Evolutionary conservation across 2,329 filamentous ascomycete species (phyloP), one percentile per base, ranked within the genome.

Genomic region (Fusarium sp.): DNA sequence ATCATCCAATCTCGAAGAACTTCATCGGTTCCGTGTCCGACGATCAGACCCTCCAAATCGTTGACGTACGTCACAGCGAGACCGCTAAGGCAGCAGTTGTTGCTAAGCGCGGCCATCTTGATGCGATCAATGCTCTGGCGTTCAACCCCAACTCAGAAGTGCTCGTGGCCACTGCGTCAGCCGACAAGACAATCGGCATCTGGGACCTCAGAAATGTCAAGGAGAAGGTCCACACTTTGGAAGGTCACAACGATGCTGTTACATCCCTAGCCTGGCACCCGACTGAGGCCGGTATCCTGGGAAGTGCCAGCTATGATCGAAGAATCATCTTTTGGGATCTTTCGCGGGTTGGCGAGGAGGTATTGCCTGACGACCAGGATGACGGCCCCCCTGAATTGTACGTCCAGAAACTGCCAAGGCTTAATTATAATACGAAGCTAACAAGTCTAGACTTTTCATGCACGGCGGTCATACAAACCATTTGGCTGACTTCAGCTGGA

Each of bases 381-480:
- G 96, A 99, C 79, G 96, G 96, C 0, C 93, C 95, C 4, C 95
- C 96, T 57, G 96, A 99, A 83, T 86, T 99, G 93, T 96, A 87
- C 83, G 92, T 89, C 19, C 35, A 21, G 21, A 29, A 39, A 39
- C 33, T 18, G 21, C 21, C 21, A 21, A 10, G 2, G 21, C 37
- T n/a, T 11, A 29, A 19, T 12, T 19, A n/a, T 9, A 14, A 12
- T 23, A 18, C 9, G 56, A 80, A 73, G 80, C 73, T 73, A 51
- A 67, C 42, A 9, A 29, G 10, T 38, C 59, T 66, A 94, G 93
- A 51, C 85, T 99, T 4, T 99, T 99, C 84, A 98, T 99, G 95
- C 96, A 99, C 78, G 96, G 96, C 69, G 96, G 96, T 37, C 97
- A 99, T 84, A 99, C 96, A 16, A 98, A 98, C 83, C 93, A 97